Evolutionary conservation across 2,329 filamentous ascomycete genomes (phyloP), one percentile per base, ranked within the genome.

Genomic region (Nemania bipapillata): DNA sequence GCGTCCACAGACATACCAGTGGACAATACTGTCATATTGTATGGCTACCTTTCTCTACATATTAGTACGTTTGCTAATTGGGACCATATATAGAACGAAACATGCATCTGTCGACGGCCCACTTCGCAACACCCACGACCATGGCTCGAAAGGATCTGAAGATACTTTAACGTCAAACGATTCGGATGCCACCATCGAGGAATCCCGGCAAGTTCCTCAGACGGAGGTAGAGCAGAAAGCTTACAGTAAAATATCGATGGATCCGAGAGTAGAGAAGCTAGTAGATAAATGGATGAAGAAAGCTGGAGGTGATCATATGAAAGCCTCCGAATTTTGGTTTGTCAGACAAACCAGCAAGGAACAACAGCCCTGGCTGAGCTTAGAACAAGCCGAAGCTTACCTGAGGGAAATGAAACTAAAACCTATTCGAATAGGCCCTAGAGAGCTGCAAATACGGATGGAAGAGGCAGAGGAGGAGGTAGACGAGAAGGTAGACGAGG

Each of bases 371-470:
- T 75, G 74, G 73, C 45, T 57, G 24, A 24, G 60, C 30, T 68
- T 75, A 8, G 47, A 57, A 22, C 59, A 70, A 22, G 62, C 42
- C 5, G 6, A 63, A 9, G 30, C 56, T 17, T 72, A 61, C 26
- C 17, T 72, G 12, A 40, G 69, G 30, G 28, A 53, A 1, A 76
- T 74, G 74, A 53, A 50, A 2, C n/a, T n/a, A n/a, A 63, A 61
- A 26, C 49, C n/a, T n/a, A n/a, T 62, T 15, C 17, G 6, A 8
- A 66, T 72, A 22, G 57, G 40, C 30, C 20, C 15, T 47, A 6
- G 12, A 20, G 17, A 8, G 28, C 15, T 65, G 50, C 15, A 30
- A 53, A 26, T 11, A 30, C 15, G 42, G 37, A 63, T 59, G 22
- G 47, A 47, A 47, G 26, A 53, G 42, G 52, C 49, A 15, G 26